These are phyloP conservation scores for Scheffersomyces cryptocercus DNA, from an alignment of 1,139 yeast species.

Conservation along the genomic window DNA sequence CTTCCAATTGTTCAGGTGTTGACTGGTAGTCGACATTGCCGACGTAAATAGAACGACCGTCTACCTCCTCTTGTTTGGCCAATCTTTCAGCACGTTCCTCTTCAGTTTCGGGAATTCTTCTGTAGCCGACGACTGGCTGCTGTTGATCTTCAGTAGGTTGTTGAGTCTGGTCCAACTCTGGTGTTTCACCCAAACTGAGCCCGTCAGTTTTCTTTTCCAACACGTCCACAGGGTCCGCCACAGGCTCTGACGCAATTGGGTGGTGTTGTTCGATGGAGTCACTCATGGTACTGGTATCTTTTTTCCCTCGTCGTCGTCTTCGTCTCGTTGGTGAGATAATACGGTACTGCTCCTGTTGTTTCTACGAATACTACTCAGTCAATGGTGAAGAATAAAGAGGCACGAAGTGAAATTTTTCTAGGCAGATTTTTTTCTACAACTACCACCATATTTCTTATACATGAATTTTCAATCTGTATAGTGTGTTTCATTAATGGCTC, in stretches of 20 bases:
- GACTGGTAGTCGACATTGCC: conserved; percentile 46
- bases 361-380: too few species aligned
- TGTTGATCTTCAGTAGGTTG: not conserved
- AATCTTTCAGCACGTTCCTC: conserved; percentile 30
- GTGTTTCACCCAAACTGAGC: too few species aligned
- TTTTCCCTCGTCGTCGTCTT: too few species aligned
- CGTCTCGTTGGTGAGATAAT: too few species aligned
- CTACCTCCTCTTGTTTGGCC: conserved; percentile 35
- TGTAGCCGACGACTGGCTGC: not conserved
- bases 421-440: too few species aligned
- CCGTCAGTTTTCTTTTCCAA: not conserved
- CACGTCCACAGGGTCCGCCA: not conserved
- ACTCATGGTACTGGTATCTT: conserved; percentile 1
- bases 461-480: too few species aligned
- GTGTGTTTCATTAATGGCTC: too few species aligned
- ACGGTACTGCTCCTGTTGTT: too few species aligned
- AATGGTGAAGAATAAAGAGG: too few species aligned
- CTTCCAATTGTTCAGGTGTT: conserved; percentile 45
- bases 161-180: not conserved
- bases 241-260: conserved; percentile 1
- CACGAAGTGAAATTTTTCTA: too few species aligned
- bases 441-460: too few species aligned
- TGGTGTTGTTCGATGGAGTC: conserved; percentile 2
- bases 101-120: conserved; percentile 20
- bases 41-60: conserved; percentile 41